Evolutionary conservation across 2,329 filamentous ascomycete species (phyloP).

Genomic region (Botrytis fragariae): DNA sequence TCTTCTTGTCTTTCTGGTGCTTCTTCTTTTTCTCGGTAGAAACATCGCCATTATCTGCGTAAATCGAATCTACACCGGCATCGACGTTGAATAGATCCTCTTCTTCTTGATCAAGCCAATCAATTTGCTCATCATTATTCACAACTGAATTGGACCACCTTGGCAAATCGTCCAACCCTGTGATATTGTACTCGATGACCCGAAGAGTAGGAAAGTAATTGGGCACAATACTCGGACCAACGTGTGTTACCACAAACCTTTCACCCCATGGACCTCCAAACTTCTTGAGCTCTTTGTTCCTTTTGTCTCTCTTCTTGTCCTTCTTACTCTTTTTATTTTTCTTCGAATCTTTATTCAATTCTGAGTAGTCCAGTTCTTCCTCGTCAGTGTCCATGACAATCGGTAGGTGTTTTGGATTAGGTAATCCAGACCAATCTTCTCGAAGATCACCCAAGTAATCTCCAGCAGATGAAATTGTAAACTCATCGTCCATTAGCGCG

Average conservation of each 20-base stretch:
- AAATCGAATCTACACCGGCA: not conserved
- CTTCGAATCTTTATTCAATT: conserved; percentile 25
- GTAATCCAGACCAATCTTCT: conserved; percentile 73
- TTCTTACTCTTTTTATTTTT: conserved; percentile 51
- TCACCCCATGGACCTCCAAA: conserved; percentile 82
- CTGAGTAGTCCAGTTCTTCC: not conserved
- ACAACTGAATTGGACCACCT: conserved; percentile 30
- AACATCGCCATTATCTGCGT: conserved; percentile 40
- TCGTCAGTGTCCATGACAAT: not conserved
- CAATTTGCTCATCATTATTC: conserved; percentile 17
- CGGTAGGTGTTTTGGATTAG: conserved; percentile 42
- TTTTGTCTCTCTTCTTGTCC: conserved; percentile 50
- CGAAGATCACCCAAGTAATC: conserved; percentile 80
- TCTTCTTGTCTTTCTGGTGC: conserved; percentile 44
- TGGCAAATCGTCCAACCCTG: conserved; percentile 36
- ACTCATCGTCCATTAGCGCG: conserved; percentile 48
- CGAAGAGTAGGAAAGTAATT: conserved; percentile 88
- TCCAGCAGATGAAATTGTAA: conserved; percentile 64
- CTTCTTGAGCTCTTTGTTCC: conserved; percentile 56
- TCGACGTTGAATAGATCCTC: not conserved
- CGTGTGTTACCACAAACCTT: conserved; percentile 75
- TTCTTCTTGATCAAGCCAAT: conserved; percentile 28
- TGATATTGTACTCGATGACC: conserved; percentile 94
- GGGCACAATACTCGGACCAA: conserved; percentile 85
- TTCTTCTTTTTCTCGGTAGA: conserved; percentile 44